These are phyloP conservation scores for Emergomyces pasteurianus DNA, from an alignment of 2,329 filamentous ascomycete genomes.

Conservation along the genomic window DNA sequence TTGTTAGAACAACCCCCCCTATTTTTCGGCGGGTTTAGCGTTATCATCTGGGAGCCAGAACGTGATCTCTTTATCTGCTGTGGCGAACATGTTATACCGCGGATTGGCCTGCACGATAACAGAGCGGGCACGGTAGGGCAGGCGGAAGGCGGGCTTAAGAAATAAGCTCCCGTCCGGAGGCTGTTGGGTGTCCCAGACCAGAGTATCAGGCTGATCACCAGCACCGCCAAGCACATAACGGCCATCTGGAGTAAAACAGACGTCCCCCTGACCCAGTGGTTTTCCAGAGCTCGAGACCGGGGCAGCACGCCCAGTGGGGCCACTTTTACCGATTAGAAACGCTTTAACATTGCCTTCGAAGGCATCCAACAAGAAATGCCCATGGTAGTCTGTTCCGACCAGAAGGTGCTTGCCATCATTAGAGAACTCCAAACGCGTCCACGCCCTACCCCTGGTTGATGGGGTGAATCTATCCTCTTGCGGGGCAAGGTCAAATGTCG, in stretches of 20 bases:
- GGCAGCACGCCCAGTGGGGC: constrained; percentile 37
- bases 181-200: constrained; percentile 73
- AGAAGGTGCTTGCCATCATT: constrained; percentile 88
- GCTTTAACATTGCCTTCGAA: constrained; percentile 73
- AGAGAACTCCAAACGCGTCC: constrained; percentile 89
- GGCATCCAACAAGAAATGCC: constrained; percentile 87
- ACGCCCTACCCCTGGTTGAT: constrained; percentile 41
- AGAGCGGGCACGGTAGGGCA: constrained; percentile 44
- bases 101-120: constrained; percentile 47
- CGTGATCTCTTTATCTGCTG: constrained; percentile 70
- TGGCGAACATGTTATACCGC: constrained; percentile 81
- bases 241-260: constrained; percentile 81
- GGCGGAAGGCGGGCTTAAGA: constrained; percentile 27
- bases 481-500: constrained; percentile 62
- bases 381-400: constrained; percentile 67
- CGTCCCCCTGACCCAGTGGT: constrained; percentile 53
- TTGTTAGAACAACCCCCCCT: constrained; percentile 6
- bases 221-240: constrained; percentile 77
- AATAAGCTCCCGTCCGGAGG: constrained; percentile 44
- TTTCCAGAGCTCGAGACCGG: constrained; percentile 44
- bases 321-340: constrained; percentile 46
- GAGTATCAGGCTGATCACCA: constrained; percentile 53
- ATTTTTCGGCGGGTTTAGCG: constrained; percentile 23
- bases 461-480: constrained; percentile 44
- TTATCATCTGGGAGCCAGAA: constrained; percentile 63